phyloP scores from a whole-genome alignment of 805 yeast species.

The Pichia heedii region DNA sequence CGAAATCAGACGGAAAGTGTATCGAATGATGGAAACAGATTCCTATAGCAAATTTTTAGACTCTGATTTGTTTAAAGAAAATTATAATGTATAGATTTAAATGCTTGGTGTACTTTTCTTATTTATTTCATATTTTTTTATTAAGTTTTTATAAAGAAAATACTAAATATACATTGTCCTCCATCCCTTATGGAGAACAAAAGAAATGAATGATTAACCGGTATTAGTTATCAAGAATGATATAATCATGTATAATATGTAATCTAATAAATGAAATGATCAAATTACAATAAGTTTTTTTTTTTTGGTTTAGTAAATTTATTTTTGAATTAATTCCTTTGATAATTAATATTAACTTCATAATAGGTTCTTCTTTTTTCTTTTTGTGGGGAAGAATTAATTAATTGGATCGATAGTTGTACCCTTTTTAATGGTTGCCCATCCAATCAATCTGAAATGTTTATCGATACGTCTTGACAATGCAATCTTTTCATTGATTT shows the following conservation, averaged over 20 bases:
- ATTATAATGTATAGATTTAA: conserved; percentile 10
- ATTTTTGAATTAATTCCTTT: too few species aligned
- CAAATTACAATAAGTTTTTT: too few species aligned
- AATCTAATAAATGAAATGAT: not conserved
- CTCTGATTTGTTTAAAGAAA: conserved; percentile 31
- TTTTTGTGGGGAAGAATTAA: conserved; percentile 14
- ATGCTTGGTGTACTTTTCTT: not conserved
- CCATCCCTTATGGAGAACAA: conserved; percentile 5
- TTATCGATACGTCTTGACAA: conserved; percentile 97
- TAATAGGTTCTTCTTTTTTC: not conserved
- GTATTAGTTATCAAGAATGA: not conserved
- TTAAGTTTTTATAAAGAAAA: not conserved
- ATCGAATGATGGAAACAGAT: conserved; percentile 58
- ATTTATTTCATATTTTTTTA: not conserved
- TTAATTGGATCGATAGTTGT: conserved; percentile 74
- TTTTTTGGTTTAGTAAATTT: too few species aligned
- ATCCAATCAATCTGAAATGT: conserved; percentile 99
- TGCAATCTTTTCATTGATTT: conserved; percentile 96
- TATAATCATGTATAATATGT: not conserved
- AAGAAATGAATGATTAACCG: not conserved
- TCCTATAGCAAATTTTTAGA: conserved; percentile 61
- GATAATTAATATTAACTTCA: too few species aligned
- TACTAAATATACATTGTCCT: conserved; percentile 7
- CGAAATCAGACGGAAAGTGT: conserved; percentile 41
- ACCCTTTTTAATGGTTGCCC: conserved; percentile 98